These are phyloP conservation scores for Hypoxylon sp. DNA, from an alignment of 2,329 filamentous ascomycete species.

Conservation along the genomic window DNA sequence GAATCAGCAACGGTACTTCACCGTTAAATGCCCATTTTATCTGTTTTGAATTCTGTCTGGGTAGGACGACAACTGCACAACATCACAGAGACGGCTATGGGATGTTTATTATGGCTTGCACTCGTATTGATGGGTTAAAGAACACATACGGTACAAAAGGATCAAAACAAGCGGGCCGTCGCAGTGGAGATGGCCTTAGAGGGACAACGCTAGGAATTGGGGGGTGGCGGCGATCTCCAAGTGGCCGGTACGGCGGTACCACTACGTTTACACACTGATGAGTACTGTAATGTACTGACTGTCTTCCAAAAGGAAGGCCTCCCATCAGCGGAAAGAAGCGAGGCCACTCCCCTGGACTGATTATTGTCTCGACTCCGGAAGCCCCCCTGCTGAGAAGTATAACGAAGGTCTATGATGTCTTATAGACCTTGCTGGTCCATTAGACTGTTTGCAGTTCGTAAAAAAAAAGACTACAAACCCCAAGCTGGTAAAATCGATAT, in stretches of 20 bases:
- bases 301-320: slow-evolving; percentile 20
- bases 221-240: slow-evolving; percentile 47
- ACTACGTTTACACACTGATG: slow-evolving; percentile 35
- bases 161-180: slow-evolving; percentile 47
- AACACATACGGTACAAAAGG: slow-evolving; percentile 39
- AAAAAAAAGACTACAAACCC: slow-evolving; percentile 15
- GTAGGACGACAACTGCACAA: slow-evolving; percentile 34
- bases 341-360: slow-evolving; percentile 23
- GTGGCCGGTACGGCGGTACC: slow-evolving; percentile 44
- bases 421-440: slow-evolving; percentile 3
- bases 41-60: slow-evolving; percentile 25
- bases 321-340: slow-evolving; percentile 29
- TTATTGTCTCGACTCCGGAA: slow-evolving; percentile 19
- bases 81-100: slow-evolving; percentile 34
- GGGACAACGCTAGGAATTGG: slow-evolving; percentile 44
- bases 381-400: slow-evolving; percentile 23
- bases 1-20: slow-evolving; percentile 36
- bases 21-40: slow-evolving; percentile 32
- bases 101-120: slow-evolving; percentile 38
- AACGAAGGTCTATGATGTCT: slow-evolving; percentile 22
- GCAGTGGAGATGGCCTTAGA: slow-evolving; percentile 44
- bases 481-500: slow-evolving; percentile 32
- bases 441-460: slow-evolving; percentile 22
- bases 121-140: slow-evolving; percentile 32
- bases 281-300: slow-evolving; percentile 36